Base-by-base conservation (phyloP, 768 basidiomycete species). In the Lepiota venenata region DNA sequence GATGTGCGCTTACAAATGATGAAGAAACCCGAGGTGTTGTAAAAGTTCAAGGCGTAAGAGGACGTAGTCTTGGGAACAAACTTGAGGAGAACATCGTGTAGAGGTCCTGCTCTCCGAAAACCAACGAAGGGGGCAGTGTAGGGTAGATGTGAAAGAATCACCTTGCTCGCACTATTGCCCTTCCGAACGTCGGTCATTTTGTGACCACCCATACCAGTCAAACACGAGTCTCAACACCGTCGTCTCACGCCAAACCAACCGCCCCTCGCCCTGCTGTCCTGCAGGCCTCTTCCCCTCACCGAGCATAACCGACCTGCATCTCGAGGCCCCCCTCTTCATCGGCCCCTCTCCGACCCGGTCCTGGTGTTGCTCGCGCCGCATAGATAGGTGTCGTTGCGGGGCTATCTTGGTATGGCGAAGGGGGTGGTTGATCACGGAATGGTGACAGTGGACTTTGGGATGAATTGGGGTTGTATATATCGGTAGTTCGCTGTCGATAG, bases 231-330 rank as follows among this genome's bases (percentile, higher is more conserved):
- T 20, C 11, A 52, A 52, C 40, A 44, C 40, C 18, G 41, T 22
- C 27, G 32, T 22, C 6, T 12, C 40, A 18, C 27, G 16, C 49
- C 36, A 4, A 32, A 27, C 45, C 14, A 7, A 18, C 16, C 7
- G 10, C 29, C 3, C 35, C 39, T 18, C 37, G 8, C 36, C 29
- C n/a, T 44, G 42, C 20, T 25, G 20, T 14, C 47, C 5, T 21
- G 4, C n/a, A 12, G n/a, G 20, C n/a, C 4, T 15, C 45, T 27
- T 39, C 37, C 25, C 36, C 49, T 67, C 61, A 69, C 41, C 58
- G 62, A 55, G 72, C 72, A 63, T 61, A 74, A 53, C 69, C 73
- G 50, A 71, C 69, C 52, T 69, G 67, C 69, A 72, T 62, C 62
- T 72, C 71, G 38, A 70, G 58, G 42, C 65, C 66, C 21, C 67